Evolutionary conservation across 257 asterid genomes (phyloP), one percentile per base, ranked within the genome.

Genomic region (Solanum verrucosum): DNA sequence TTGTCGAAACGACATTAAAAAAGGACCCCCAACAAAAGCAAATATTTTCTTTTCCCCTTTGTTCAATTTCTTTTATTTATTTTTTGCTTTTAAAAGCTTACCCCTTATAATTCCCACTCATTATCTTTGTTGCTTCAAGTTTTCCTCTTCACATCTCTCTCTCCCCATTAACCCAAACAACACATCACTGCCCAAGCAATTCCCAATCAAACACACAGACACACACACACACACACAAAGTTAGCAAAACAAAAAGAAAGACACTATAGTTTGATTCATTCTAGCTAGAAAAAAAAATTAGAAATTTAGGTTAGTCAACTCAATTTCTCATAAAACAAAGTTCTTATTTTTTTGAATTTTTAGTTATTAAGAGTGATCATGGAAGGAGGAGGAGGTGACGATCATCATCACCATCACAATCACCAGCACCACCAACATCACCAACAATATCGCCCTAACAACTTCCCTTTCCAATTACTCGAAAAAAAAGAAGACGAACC

Each of bases 101-200:
- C 94, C 94, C 93, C 86, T 93, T 82, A 82, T 95, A 94, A 95
- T 93, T 93, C 94, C 98, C 96, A 93, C 97, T 95, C 98, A 95
- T 96, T 94, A 94, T 95, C 98, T 94, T 94, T 94, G 97, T 94
- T 94, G 95, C 98, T 94, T 95, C 91, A 95, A 95, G 98, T 95
- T 90, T 92, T 88, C 94, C 92, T 88, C 85, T 90, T 85, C 86
- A 49, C 42, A 49, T 10, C 93, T 86, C 93, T 88, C 93, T 86
- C 89, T 63, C 89, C 89, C 87, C 75, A 72, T 63, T 67, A 44
- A 60, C 37, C 59, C 11, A 74, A 52, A 77, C 87, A 56, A 84
- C 75, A 65, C 68, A 52, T 82, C 86, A 18, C 29, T 82, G 27
- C 65, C 85, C 85, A 46, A 81, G 14, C n/a, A 81, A 46, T 81